Base-by-base conservation (phyloP, 2,329 filamentous ascomycete genomes). In the Zasmidium citrigriseum region DNA sequence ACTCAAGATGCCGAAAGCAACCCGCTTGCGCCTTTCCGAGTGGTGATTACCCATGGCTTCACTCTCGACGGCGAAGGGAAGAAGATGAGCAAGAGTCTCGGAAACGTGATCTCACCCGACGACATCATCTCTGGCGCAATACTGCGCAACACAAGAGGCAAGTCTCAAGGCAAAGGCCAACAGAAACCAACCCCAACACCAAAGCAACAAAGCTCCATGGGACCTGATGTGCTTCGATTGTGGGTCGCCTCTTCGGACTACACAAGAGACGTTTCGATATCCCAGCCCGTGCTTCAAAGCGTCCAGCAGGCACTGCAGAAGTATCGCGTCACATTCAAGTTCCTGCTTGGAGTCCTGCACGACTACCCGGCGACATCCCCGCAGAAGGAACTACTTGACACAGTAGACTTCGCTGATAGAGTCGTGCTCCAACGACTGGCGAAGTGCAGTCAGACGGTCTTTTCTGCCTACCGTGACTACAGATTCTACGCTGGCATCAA, bases 31-130 rank as follows among this genome's bases (percentile, higher is more conserved):
- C 95, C 95, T 0, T 99, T 96, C 78, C 89, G 87, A 70, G 90
- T 86, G 2, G 81, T 99, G n/a, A 88, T 97, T 60, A 99, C 95
- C 0, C 95, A 99, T 71, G 95, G 95, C 1, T 99, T 99, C 72
- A 93, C 91, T 0, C 84, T 99, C 1, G 95, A 99, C 68, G 83
- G 89, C 51, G 79, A 89, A 34, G 93, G 93, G n/a, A 91, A 90
- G 72, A 99, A 99, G 75, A 99, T 99, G 95, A 97, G 93, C 72
- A 99, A 99, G 75, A 97, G 92, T 0, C 78, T 97, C 1, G 95
- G 95, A 16, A 99, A 99, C 70, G 88, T 90, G 24, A 86, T 98
- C 56, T 83, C 86, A 0, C 93, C 93, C 0, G 80, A 84, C 5
- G 82, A 96, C 62, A 92, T 99, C 64, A 95, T 97, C 80, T 85